Evolutionary conservation across 352 stramenopile species (phyloP).

Genomic region (Phytophthora brassicae): DNA sequence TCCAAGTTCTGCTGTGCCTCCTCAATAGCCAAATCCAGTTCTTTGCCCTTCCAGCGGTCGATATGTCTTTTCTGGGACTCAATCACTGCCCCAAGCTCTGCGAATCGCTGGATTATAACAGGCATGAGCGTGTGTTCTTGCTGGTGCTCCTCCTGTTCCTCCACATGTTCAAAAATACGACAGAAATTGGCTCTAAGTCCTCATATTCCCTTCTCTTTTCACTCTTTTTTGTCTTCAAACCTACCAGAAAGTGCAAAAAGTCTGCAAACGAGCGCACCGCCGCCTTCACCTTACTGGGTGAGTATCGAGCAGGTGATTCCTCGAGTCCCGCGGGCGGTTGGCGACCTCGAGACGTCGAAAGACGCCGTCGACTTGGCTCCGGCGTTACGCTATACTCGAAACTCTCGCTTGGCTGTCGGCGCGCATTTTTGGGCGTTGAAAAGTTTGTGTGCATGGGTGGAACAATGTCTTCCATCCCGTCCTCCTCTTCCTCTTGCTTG

Average conservation of each 20-base stretch:
- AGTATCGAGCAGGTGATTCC: conserved; percentile 67
- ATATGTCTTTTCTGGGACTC: conserved; percentile 87
- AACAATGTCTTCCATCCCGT: conserved; percentile 15
- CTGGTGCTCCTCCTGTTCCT: conserved; percentile 83
- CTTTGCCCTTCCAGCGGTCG: conserved; percentile 84
- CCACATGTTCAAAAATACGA: conserved; percentile 34
- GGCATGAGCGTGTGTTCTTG: conserved; percentile 74
- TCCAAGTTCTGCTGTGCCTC: conserved; percentile 71
- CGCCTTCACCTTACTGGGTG: conserved; percentile 69
- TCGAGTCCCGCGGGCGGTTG: conserved; percentile 31
- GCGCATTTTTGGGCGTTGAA: conserved; percentile 18
- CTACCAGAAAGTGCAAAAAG: conserved; percentile 83
- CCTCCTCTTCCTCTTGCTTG: conserved; percentile 17
- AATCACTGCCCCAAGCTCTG: conserved; percentile 76
- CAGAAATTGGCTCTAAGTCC: conserved; percentile 41
- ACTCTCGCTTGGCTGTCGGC: conserved; percentile 33
- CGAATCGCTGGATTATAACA: conserved; percentile 74
- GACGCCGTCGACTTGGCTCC: conserved; percentile 32
- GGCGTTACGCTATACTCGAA: conserved; percentile 72
- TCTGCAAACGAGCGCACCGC: conserved; percentile 83
- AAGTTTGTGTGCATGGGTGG: conserved; percentile 16
- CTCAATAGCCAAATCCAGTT: conserved; percentile 75
- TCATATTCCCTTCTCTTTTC: conserved; percentile 2
- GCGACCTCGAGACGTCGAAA: conserved; percentile 35
- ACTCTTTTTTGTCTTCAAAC: not conserved